Evolutionary conservation across 345 rosid species (phyloP).

Genomic region (Lepidium africanum): DNA sequence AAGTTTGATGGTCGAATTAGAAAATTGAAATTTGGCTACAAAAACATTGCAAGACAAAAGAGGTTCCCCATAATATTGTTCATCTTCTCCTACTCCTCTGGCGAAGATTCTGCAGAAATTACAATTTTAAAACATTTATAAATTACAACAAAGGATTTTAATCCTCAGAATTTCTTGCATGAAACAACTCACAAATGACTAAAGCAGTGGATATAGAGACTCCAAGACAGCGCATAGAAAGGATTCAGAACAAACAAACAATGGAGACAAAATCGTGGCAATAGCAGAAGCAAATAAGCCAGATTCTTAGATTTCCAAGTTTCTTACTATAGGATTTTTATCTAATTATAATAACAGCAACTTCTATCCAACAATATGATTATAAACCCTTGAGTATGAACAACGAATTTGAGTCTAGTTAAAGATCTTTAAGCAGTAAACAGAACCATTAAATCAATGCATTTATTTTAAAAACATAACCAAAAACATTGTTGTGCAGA

Average conservation of each 20-base stretch:
- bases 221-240: background rate
- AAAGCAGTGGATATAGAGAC: background rate
- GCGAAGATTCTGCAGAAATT: background rate
- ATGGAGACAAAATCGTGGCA: background rate
- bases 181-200: background rate
- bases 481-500: background rate
- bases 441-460: background rate
- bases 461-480: background rate
- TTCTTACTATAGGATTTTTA: background rate
- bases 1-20: background rate
- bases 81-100: background rate
- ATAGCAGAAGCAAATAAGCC: background rate
- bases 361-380: background rate
- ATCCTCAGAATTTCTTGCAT: background rate
- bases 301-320: background rate
- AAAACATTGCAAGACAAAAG: background rate
- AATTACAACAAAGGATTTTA: background rate
- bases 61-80: background rate
- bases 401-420: background rate
- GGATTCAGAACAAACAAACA: slow-evolving; percentile 1
- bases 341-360: background rate
- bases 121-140: background rate
- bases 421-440: background rate
- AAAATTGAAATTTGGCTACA: background rate
- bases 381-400: background rate